Percentiles rank a stretch among this genome's conserved stretches.
These are phyloP conservation scores for Alopecurus myosuroides DNA, from an alignment of 176 grass and related monocot species.

Conservation along the genomic window DNA sequence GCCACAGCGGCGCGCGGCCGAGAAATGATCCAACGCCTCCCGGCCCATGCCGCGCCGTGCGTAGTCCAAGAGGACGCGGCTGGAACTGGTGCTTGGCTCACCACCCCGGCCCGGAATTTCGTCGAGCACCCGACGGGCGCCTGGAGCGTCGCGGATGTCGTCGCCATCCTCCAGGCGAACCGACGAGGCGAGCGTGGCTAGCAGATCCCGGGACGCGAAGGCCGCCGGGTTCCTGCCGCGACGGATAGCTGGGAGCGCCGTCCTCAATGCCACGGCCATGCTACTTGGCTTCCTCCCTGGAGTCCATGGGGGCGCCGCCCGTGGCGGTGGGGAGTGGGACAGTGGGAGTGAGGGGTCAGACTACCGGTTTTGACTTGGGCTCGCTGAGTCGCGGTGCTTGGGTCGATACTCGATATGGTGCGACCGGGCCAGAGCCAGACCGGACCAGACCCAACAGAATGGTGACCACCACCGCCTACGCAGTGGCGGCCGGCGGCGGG, in stretches of 20 bases:
- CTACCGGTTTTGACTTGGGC: neutral
- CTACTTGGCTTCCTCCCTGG: neutral
- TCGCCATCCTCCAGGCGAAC: neutral
- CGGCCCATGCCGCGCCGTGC: neutral
- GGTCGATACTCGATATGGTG: neutral
- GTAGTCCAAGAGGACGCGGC: neutral
- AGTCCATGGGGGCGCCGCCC: neutral
- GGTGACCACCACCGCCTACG: conserved; percentile 11
- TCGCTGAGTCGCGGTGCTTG: neutral
- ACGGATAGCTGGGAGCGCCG: neutral
- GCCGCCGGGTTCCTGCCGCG: neutral
- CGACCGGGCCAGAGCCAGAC: neutral
- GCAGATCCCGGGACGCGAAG: neutral
- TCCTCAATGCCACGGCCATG: conserved; percentile 23
- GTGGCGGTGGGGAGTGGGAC: neutral
- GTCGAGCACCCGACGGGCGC: conserved; percentile 38
- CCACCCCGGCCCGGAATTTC: conserved; percentile 16
- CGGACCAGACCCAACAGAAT: neutral
- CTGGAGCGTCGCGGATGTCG: neutral
- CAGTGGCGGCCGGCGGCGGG: neutral
- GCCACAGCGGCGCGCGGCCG: neutral
- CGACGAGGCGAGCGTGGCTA: neutral
- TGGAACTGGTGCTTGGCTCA: neutral
- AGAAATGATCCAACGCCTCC: conserved; percentile 33
- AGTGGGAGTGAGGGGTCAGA: neutral